A percentile compares a stretch with the other conserved stretches of the same genome.
Conservation (phyloP, 2,329 filamentous ascomycete genomes). For the Davidsoniella eucalypti region DNA sequence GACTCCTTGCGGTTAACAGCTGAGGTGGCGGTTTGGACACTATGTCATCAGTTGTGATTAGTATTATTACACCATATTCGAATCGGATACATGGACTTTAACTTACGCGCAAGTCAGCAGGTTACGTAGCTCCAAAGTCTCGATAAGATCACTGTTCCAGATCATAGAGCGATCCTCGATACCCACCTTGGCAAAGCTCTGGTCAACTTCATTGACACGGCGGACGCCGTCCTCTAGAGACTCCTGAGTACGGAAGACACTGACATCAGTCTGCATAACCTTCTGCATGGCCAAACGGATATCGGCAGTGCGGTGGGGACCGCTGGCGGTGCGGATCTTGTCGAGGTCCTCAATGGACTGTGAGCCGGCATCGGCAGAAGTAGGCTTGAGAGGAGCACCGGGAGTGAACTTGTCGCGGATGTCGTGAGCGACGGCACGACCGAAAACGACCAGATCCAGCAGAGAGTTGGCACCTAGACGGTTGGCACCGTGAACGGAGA, state of each 20-base stretch:
- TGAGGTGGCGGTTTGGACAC: slow-evolving; percentile 75
- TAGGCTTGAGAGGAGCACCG: slow-evolving; percentile 60
- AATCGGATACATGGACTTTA: not conserved
- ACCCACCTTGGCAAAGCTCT: slow-evolving; percentile 63
- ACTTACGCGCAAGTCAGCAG: slow-evolving; percentile 89
- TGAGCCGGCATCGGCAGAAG: slow-evolving; percentile 72
- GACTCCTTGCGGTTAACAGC: slow-evolving; percentile 94
- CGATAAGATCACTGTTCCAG: slow-evolving; percentile 95
- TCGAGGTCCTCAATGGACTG: slow-evolving; percentile 78
- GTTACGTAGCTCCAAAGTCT: slow-evolving; percentile 91
- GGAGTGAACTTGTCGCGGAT: slow-evolving; percentile 89
- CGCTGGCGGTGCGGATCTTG: slow-evolving; percentile 66
- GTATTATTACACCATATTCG: slow-evolving; percentile 11
- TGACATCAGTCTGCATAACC: slow-evolving; percentile 94
- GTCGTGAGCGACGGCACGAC: slow-evolving; percentile 90
- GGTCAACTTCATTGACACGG: slow-evolving; percentile 74
- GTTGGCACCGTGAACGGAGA: slow-evolving; percentile 96
- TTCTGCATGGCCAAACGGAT: slow-evolving; percentile 90
- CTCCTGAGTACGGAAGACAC: slow-evolving; percentile 90
- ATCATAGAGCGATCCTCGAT: slow-evolving; percentile 99
- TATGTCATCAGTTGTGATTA: slow-evolving; percentile 19
- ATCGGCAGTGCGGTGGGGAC: slow-evolving; percentile 74
- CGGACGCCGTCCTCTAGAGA: slow-evolving; percentile 83
- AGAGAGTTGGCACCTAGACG: slow-evolving; percentile 96
- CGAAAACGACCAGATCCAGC: slow-evolving; percentile 92